These are phyloP conservation scores for Serendipita sp. DNA, from an alignment of 1,284 basidiomycete species.

Conservation along the genomic window DNA sequence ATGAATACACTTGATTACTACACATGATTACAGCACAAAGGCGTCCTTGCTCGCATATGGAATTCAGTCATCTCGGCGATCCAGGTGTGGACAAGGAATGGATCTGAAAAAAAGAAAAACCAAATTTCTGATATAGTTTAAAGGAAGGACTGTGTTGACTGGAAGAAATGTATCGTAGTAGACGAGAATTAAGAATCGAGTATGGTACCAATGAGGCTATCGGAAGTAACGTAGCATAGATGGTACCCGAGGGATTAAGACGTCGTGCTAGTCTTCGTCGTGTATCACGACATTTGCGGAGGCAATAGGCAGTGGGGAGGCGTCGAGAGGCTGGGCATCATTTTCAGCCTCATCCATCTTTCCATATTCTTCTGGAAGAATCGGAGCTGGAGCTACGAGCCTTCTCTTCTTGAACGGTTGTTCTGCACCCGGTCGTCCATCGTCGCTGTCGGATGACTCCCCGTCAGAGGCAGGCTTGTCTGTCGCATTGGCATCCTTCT, in stretches of 20 bases:
- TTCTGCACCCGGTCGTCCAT: conserved; percentile 14
- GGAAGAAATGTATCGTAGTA: too few species aligned
- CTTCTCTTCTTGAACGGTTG: conserved; percentile 34
- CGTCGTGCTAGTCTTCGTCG: neutral
- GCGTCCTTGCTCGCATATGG: too few species aligned
- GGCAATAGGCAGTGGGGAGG: neutral
- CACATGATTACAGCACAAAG: too few species aligned
- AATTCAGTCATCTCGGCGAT: too few species aligned
- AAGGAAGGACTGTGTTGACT: too few species aligned
- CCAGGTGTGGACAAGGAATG: too few species aligned
- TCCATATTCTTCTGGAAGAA: neutral
- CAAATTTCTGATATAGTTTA: too few species aligned
- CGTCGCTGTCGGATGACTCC: neutral
- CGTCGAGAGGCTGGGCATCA: neutral
- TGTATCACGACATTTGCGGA: neutral
- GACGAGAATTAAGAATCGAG: too few species aligned
- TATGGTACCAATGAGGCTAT: neutral
- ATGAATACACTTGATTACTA: too few species aligned
- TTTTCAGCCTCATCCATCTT: neutral
- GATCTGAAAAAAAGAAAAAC: too few species aligned
- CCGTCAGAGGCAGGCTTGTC: neutral
- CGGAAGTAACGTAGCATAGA: neutral
- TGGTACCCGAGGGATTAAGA: neutral
- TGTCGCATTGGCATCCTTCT: conserved; percentile 11
- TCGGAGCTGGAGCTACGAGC: conserved; percentile 23